Evolutionary conservation across 2,329 filamentous ascomycete species (phyloP), one percentile per base, ranked within the genome.

Genomic region (Metarhizium sp.): DNA sequence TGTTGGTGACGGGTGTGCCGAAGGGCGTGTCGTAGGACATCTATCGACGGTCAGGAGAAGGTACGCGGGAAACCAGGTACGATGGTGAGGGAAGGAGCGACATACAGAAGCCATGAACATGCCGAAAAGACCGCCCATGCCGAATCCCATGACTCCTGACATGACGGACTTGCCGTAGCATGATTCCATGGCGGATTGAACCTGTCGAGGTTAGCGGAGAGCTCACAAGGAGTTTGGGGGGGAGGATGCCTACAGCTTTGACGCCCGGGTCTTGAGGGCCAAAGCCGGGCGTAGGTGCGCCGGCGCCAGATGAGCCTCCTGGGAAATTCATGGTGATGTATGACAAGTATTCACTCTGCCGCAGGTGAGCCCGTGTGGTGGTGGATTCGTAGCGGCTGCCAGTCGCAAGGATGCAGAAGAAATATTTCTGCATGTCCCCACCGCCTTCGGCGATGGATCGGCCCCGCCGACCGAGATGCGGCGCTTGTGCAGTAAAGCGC

Each of bases 1-100:
- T 64, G 64, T 72, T 72, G 47, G 75, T 73, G 51, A 63, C 65
- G 36, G 72, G 65, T 36, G 70, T 75, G 69, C 82, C 87, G 73
- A 91, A 86, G 57, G 92, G 89, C 0, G 92, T 96, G 70, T 99
- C 94, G 81, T 99, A 99, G 73, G 90, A 87, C 94, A 99, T 99
- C 90, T 95, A 58, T 52, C n/a, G 40, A 8, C 16, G 50, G 14
- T 48, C 14, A 30, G n/a, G 6, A 20, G 34, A 58, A 66, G 60
- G 63, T 61, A 11, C 10, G 32, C 3, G 6, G 42, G 29, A 43
- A 48, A 30, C 29, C 20, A 50, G 54, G 20, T 25, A 38, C 42
- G 29, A 25, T 42, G 54, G 20, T 13, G 6, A 25, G n/a, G 2
- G 43, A 46, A 8, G 1, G 11, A 10, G 40, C 6, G 42, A 77